A percentile compares a stretch with the other conserved stretches of the same genome.
These are phyloP conservation scores for Rubroboletus pulcherrimus DNA, from an alignment of 768 basidiomycete species.

Conservation along the genomic window DNA sequence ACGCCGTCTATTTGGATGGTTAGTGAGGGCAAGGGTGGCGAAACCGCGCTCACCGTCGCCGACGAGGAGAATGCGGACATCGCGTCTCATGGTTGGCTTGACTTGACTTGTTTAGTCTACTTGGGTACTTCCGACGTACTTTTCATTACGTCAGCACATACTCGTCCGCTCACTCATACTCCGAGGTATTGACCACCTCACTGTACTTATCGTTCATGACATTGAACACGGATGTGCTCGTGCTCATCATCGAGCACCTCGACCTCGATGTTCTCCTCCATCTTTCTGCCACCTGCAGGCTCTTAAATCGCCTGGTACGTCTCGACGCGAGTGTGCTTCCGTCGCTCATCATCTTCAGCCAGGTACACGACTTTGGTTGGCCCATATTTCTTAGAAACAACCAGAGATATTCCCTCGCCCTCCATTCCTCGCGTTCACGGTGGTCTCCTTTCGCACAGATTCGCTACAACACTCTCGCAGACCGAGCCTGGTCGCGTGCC, in stretches of 20 bases:
- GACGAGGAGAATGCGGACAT: conserved; percentile 91
- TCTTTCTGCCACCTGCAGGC: conserved; percentile 30
- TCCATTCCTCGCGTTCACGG: conserved; percentile 37
- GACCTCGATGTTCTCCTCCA: conserved; percentile 39
- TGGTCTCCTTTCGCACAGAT: conserved; percentile 47
- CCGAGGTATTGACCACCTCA: no score
- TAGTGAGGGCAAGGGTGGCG: background rate
- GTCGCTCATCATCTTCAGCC: conserved; percentile 2
- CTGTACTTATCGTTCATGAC: background rate
- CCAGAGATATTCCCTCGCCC: conserved; percentile 52
- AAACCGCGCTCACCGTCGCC: conserved; percentile 71
- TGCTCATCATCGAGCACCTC: conserved; percentile 49
- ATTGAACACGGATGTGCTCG: conserved; percentile 54
- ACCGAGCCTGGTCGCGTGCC: conserved; percentile 48
- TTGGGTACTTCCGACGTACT: background rate
- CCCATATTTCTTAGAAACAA: conserved; percentile 45
- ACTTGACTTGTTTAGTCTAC: conserved; percentile 11
- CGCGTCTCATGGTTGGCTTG: conserved; percentile 64
- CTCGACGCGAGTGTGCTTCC: background rate
- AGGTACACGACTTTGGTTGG: conserved; percentile 69
- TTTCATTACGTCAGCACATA: conserved; percentile 20
- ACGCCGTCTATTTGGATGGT: conserved; percentile 71
- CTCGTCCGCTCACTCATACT: background rate
- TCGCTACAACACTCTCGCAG: conserved; percentile 50
- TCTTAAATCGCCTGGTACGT: conserved; percentile 39